Base-by-base conservation (phyloP, 768 basidiomycete species). In the Lactifluus rugatus region DNA sequence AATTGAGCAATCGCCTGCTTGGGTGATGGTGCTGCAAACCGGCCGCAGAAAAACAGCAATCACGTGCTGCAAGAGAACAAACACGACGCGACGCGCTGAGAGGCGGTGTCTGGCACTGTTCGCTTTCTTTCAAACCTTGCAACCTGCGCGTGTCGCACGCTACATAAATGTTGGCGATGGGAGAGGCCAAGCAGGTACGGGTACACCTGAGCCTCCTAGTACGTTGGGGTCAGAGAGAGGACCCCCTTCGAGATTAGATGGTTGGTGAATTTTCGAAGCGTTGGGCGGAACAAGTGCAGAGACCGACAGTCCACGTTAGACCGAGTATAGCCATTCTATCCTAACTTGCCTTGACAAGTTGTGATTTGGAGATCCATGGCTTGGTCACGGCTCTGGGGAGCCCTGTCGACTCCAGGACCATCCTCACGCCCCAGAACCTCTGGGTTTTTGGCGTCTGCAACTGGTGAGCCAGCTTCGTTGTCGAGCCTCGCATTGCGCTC, bases 1-100 rank as follows among this genome's bases (percentile, higher is more conserved):
- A 58, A 96, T 85, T 9, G 86, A 84, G 58, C 89, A 91, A 58
- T 77, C 81, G 1, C 91, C 89, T 1, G 86, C 83, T 14, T 74
- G 72, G 2, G 73, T 74, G 49, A 93, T 69, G 0, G 89, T 84
- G 25, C 82, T 79, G 64, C 82, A 85, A 60, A 91, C 67, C 0
- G 86, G 82, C 26, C 73, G 74, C 68, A 89, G 73, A 61, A 83
- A 79, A 2, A 74, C 70, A 19, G 83, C 78, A 52, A 97, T 74
- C 6, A 78, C 68, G 52, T 82, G 78, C 68, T 97, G 93, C 8
- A 94, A 58, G 65, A 86, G 81, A 2, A 91, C 93, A 41, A 93
- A 87, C 46, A 89, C 54, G 44, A n/a, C n/a, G n/a, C n/a, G n/a
- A n/a, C n/a, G n/a, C n/a, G n/a, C n/a, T n/a, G n/a, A n/a, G n/a